A percentile compares a stretch with the other conserved stretches of the same genome.
phyloP scores from a whole-genome alignment of 176 grass and related monocot genomes.

The Hordeum vulgare region DNA sequence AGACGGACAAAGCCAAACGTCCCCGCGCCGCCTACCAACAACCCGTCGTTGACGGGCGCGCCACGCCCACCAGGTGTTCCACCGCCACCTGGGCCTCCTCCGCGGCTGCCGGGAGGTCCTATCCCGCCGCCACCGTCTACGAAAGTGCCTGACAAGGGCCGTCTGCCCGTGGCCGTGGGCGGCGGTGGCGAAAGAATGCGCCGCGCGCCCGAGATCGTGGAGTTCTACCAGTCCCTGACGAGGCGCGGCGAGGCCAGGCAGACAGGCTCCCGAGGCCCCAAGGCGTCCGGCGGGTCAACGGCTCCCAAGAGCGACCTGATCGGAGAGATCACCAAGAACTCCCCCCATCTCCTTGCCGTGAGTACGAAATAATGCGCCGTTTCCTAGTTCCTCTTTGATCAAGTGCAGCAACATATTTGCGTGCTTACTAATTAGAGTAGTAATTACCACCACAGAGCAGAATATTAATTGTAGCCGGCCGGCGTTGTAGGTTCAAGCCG shows the following conservation, averaged over 20 bases:
- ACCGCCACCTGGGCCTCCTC: conserved; percentile 31
- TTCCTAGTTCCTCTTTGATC: background rate
- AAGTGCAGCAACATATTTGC: background rate
- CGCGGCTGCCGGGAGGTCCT: conserved; percentile 20
- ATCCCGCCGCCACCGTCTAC: conserved; percentile 23
- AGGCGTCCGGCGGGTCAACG: conserved; percentile 31
- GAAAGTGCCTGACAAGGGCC: background rate
- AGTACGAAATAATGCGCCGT: conserved; percentile 5
- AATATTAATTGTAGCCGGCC: background rate
- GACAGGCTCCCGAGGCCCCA: conserved; percentile 11
- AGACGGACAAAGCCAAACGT: background rate
- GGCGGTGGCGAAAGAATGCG: conserved; percentile 36
- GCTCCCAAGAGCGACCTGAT: conserved; percentile 50
- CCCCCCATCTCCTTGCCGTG: conserved; percentile 51
- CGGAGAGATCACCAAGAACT: conserved; percentile 69
- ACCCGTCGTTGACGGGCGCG: background rate
- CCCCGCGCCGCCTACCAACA: background rate
- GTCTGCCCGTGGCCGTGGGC: background rate
- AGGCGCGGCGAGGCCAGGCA: conserved; percentile 54
- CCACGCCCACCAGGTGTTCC: background rate
- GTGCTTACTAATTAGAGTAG: background rate
- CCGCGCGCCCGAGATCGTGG: conserved; percentile 58
- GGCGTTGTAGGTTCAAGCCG: conserved; percentile 58
- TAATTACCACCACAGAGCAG: background rate
- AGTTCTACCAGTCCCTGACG: conserved; percentile 67